Evolutionary conservation across 345 rosid genomes (phyloP).

Genomic region (Hypericum perforatum): DNA sequence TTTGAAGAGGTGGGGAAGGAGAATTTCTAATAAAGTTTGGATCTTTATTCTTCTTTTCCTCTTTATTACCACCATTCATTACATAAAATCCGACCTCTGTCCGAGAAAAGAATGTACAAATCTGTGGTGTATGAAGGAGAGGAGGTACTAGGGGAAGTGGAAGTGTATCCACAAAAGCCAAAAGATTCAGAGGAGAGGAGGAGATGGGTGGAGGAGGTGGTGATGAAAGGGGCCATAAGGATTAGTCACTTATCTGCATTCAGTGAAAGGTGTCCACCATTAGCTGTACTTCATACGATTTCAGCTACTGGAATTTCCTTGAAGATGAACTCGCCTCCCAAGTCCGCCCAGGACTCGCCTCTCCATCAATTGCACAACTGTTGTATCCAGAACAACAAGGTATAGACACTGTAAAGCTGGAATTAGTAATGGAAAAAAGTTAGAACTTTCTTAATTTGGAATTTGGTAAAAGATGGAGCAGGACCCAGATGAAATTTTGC

Average conservation of each 20-base stretch:
- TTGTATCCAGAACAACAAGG: constrained; percentile 92
- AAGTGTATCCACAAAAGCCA: constrained; percentile 44
- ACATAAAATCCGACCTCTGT: not conserved
- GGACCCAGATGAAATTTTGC: not conserved
- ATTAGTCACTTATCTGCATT: constrained; percentile 54
- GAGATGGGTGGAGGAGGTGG: constrained; percentile 39
- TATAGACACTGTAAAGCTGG: constrained; percentile 31
- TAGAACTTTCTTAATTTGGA: constrained; percentile 1
- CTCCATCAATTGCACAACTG: constrained; percentile 64
- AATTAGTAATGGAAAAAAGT: constrained; percentile 9
- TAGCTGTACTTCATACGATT: constrained; percentile 78
- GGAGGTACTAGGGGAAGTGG: constrained; percentile 69
- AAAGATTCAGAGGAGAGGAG: constrained; percentile 24
- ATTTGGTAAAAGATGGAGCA: not conserved
- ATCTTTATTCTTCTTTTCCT: too few relatives aligned
- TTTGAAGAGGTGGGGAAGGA: too few relatives aligned
- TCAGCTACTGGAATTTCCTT: constrained; percentile 68
- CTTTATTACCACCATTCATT: too few relatives aligned
- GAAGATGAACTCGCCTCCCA: constrained; percentile 73
- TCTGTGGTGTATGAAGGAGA: constrained; percentile 58
- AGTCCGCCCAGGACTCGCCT: constrained; percentile 33
- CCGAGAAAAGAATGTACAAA: constrained; percentile 34
- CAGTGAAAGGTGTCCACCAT: constrained; percentile 95
- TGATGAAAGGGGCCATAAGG: constrained; percentile 47
- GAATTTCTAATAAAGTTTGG: too few relatives aligned